These are phyloP conservation scores for Phialocephala sp. DNA, from an alignment of 2,329 filamentous ascomycete genomes.

Conservation along the genomic window DNA sequence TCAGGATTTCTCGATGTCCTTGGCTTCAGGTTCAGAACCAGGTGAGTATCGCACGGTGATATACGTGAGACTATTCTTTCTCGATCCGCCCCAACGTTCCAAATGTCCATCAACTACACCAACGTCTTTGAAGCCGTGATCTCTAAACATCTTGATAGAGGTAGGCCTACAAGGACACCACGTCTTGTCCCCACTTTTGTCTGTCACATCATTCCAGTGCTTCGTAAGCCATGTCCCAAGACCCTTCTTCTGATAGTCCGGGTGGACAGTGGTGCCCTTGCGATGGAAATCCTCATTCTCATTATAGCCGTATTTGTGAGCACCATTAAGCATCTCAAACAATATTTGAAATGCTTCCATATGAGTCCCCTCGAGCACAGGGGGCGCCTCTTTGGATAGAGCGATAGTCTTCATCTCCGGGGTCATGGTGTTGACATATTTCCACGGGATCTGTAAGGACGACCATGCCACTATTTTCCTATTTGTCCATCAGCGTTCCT, in stretches of 20 bases:
- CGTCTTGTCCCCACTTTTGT: slow-evolving; percentile 6
- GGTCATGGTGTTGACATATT: slow-evolving; percentile 24
- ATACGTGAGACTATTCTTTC: slow-evolving; percentile 20
- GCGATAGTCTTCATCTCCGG: slow-evolving; percentile 24
- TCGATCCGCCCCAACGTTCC: slow-evolving; percentile 24
- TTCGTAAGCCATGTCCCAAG: slow-evolving; percentile 5
- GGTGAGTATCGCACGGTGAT: slow-evolving; percentile 15
- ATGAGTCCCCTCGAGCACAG: slow-evolving; percentile 26
- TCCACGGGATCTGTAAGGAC: slow-evolving; percentile 34
- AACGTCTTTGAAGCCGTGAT: slow-evolving; percentile 17
- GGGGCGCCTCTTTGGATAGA: slow-evolving; percentile 21
- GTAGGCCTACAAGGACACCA: slow-evolving; percentile 6
- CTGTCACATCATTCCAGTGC: not conserved
- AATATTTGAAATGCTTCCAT: slow-evolving; percentile 24
- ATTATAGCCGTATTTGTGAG: slow-evolving; percentile 31
- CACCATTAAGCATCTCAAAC: slow-evolving; percentile 15
- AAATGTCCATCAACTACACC: slow-evolving; percentile 23
- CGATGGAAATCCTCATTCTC: slow-evolving; percentile 34
- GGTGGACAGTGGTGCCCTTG: slow-evolving; percentile 31
- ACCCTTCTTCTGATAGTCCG: slow-evolving; percentile 9
- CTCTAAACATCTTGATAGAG: slow-evolving; percentile 7
- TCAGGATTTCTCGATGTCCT: not conserved
- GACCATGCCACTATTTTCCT: slow-evolving; percentile 36
- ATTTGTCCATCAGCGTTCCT: not conserved
- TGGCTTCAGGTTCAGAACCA: slow-evolving; percentile 5